phyloP scores from a whole-genome alignment of 805 yeast species.

The Lipomyces orientalis region DNA sequence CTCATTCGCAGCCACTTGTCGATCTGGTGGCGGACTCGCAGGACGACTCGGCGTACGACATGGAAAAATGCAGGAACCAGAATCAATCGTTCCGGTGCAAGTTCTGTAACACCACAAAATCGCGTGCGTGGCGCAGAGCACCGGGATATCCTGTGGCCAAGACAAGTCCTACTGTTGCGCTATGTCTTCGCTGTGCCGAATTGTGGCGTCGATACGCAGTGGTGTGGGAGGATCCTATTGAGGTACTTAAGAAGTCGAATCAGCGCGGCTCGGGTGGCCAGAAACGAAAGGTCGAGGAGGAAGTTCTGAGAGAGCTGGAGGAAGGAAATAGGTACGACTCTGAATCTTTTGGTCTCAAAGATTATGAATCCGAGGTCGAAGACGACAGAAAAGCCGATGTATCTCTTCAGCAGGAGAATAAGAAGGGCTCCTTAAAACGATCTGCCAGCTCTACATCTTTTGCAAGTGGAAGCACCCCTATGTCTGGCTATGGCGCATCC shows the following conservation, averaged over 20 bases:
- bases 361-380: slow-evolving; percentile 11
- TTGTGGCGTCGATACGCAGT: slow-evolving; percentile 91
- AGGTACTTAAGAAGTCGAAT: slow-evolving; percentile 57
- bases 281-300: slow-evolving; percentile 68
- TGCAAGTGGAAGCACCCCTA: background rate
- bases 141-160: slow-evolving; percentile 62
- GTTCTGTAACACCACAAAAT: slow-evolving; percentile 65
- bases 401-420: slow-evolving; percentile 5
- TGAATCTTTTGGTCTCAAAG: slow-evolving; percentile 1
- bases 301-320: slow-evolving; percentile 53
- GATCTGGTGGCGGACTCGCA: slow-evolving; percentile 65
- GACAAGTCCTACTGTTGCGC: slow-evolving; percentile 55
- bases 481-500: background rate
- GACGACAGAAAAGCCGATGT: background rate
- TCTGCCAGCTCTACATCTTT: background rate
- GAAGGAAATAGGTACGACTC: slow-evolving; percentile 43
- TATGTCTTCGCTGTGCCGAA: slow-evolving; percentile 86
- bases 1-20: slow-evolving; percentile 38
- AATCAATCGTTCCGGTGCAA: slow-evolving; percentile 64
- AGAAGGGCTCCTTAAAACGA: background rate
- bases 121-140: slow-evolving; percentile 71
- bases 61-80: slow-evolving; percentile 52
- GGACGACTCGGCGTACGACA: slow-evolving; percentile 76
- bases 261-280: slow-evolving; percentile 54
- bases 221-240: slow-evolving; percentile 80